Base-by-base conservation (phyloP, 2,329 filamentous ascomycete species). In the Fusarium kyushuense region DNA sequence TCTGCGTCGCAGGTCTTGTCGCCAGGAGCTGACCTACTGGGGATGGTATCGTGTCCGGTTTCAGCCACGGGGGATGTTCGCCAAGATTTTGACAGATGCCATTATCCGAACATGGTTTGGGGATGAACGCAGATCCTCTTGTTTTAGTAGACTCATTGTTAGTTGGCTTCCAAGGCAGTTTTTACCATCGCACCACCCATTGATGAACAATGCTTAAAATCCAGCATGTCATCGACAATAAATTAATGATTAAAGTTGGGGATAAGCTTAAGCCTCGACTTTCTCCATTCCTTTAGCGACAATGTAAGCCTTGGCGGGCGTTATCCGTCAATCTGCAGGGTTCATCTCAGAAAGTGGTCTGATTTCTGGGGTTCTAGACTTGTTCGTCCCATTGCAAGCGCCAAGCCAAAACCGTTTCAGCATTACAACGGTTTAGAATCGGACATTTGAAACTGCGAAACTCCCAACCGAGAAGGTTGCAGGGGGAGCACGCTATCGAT, bases 391-490 rank as follows among this genome's bases (percentile, higher is more conserved):
- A 23, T 40, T n/a, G 47, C 13, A 40, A 8, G 33, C 47, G 47
- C 47, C 47, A 51, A 51, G 47, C 32, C 47, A 25, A 51, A 40
- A 40, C 47, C n/a, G 47, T 51, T 51, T 40, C 33, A 51, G 32
- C 33, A 40, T 19, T 40, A 3, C 21, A 17, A 38, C 2, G 32
- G 47, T 51, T 51, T 51, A 9, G 32, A 10, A 40, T 21, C 5
- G 23, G 40, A 42, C 21, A 25, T 42, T 25, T 25, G 40, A 42
- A 42, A 25, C 40, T 2, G 14, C 40, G 8, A 38, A 38, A 38
- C 35, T 38, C n/a, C 2, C 11, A 38, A 19, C 35, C 2, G 35
- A 36, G n/a, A 36, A 11, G 4, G 6, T 11, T n/a, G 6, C 45
- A 33, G 29, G 45, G 45, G 30, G 19, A 35, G 21, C 11, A 4